Conservation (phyloP, 2,329 filamentous ascomycete species). For the Phaeosphaeria sp. region DNA sequence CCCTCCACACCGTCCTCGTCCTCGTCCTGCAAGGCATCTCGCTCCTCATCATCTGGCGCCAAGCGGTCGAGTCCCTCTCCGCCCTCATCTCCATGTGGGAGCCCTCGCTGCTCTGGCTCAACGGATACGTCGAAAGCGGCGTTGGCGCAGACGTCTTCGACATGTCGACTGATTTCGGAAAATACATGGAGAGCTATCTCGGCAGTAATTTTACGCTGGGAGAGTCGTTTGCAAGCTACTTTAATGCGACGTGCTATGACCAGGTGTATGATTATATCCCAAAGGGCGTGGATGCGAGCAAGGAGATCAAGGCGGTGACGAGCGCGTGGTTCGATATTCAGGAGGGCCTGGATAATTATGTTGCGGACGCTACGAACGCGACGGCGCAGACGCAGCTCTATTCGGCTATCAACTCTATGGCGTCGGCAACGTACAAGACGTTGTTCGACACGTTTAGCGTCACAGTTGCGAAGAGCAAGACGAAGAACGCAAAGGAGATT, state of each 20-base stretch:
- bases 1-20: constrained; percentile 37
- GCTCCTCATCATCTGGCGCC: constrained; percentile 42
- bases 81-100: constrained; percentile 11
- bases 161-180: constrained; percentile 1
- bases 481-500: constrained; percentile 1
- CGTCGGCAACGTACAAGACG: constrained; percentile 22
- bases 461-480: constrained; percentile 21
- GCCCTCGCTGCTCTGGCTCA: constrained; percentile 2
- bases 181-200: not conserved
- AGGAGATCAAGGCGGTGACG: constrained; percentile 11
- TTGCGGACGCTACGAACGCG: constrained; percentile 14
- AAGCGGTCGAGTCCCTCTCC: constrained; percentile 30
- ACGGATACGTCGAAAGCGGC: constrained; percentile 8
- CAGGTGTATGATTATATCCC: constrained; percentile 31
- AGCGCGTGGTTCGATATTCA: constrained; percentile 16
- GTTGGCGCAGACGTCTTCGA: not conserved
- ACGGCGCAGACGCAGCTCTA: constrained; percentile 16
- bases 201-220: constrained; percentile 4
- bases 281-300: constrained; percentile 29
- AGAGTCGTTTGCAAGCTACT: constrained; percentile 10
- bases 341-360: constrained; percentile 14
- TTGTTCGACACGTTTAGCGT: constrained; percentile 34
- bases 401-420: constrained; percentile 14
- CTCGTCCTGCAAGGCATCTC: constrained; percentile 40
- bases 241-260: constrained; percentile 19